Evolutionary conservation across 768 basidiomycete genomes (phyloP).

Genomic region (Trametes maxima): DNA sequence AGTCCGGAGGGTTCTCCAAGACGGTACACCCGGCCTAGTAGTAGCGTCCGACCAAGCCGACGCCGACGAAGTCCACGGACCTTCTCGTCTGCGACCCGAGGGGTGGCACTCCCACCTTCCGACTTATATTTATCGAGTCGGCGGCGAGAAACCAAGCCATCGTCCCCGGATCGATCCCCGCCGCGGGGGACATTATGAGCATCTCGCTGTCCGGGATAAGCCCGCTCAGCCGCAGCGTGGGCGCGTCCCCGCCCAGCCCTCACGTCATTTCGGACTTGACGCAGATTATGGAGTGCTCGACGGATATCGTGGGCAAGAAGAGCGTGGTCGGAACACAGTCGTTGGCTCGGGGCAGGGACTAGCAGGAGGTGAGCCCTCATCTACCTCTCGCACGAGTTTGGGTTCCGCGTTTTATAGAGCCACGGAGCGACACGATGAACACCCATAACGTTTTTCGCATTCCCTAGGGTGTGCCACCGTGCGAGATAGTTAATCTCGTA

Average conservation of each 20-base stretch:
- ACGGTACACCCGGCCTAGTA: conserved; percentile 33
- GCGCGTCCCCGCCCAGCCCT: conserved; percentile 36
- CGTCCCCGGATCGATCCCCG: conserved; percentile 32
- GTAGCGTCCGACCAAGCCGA: conserved; percentile 29
- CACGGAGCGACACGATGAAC: too few relatives aligned
- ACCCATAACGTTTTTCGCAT: too few relatives aligned
- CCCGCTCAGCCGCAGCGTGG: conserved; percentile 40
- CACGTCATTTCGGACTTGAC: conserved; percentile 39
- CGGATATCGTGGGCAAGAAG: conserved; percentile 42
- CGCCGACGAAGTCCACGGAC: conserved; percentile 59
- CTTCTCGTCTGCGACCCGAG: conserved; percentile 66
- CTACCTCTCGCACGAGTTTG: conserved; percentile 85
- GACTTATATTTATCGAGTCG: conserved; percentile 52
- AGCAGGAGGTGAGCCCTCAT: conserved; percentile 64
- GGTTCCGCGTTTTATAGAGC: conserved; percentile 78
- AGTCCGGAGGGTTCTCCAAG: conserved; percentile 32
- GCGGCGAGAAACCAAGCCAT: conserved; percentile 26
- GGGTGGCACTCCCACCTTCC: conserved; percentile 56
- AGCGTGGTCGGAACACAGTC: conserved; percentile 65
- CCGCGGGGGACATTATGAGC: conserved; percentile 50
- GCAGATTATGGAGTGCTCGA: conserved; percentile 38
- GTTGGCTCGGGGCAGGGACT: conserved; percentile 51
- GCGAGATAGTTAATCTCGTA: too few relatives aligned
- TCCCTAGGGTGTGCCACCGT: too few relatives aligned
- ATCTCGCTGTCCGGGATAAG: conserved; percentile 62